Conservation (phyloP, 2,329 filamentous ascomycete species). For the Aureobasidium vineae region DNA sequence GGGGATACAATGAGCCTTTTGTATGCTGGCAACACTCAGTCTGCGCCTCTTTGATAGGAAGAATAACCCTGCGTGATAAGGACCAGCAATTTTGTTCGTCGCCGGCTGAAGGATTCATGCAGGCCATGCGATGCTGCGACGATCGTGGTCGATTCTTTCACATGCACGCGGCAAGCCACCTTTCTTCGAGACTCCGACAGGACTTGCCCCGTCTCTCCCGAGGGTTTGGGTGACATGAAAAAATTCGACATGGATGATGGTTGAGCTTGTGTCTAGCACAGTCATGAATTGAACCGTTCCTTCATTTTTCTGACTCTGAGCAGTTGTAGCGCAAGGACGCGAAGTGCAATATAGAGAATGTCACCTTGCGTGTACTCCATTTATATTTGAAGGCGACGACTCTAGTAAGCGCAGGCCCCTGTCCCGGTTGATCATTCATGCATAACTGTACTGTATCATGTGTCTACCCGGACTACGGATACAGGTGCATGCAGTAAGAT, state of each 20-base stretch:
- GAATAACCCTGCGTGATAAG: not conserved
- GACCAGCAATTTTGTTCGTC: not conserved
- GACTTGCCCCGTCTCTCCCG: not conserved
- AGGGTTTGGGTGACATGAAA: not conserved
- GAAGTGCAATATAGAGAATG: not conserved
- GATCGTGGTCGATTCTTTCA: constrained; percentile 6
- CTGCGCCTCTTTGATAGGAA: not conserved
- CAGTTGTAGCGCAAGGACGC: not conserved
- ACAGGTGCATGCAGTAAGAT: not conserved
- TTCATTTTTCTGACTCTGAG: not conserved
- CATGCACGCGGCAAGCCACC: constrained; percentile 15
- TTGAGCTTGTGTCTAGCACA: not conserved
- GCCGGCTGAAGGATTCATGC: not conserved
- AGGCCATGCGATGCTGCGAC: not conserved
- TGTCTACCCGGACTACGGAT: not conserved
- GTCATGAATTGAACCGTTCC: constrained; percentile 1
- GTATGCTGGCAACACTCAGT: not conserved
- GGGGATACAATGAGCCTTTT: not conserved
- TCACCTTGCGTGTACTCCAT: not conserved
- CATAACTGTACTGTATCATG: constrained; percentile 2
- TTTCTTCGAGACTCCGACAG: not conserved
- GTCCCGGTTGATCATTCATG: not conserved
- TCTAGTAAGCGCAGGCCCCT: not conserved
- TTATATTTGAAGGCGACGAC: not conserved
- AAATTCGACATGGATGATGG: constrained; percentile 2